A percentile compares a stretch with the other conserved stretches of the same genome.
Evolutionary conservation across 345 rosid genomes (phyloP).

Genomic region (Microthlaspi erraticum): DNA sequence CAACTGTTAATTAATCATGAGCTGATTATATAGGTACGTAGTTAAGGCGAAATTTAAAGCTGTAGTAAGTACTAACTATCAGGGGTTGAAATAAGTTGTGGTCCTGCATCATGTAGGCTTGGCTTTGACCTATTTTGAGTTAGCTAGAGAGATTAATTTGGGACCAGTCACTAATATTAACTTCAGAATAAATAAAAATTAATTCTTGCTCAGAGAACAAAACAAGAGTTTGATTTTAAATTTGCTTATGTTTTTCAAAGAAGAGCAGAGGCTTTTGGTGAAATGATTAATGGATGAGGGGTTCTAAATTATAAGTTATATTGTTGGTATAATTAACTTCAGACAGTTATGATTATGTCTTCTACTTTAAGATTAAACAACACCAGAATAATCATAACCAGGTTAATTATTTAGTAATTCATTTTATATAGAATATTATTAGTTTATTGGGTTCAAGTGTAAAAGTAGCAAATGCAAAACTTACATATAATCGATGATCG

Average conservation of each 20-base stretch:
- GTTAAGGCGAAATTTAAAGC: slow-evolving; percentile 5
- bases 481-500: too few relatives aligned
- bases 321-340: slow-evolving; percentile 25
- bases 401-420: too few relatives aligned
- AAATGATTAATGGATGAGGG: slow-evolving; percentile 43
- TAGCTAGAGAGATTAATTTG: neutral
- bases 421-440: too few relatives aligned
- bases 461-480: too few relatives aligned
- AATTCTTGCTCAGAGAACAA: slow-evolving; percentile 22
- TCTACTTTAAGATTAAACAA: slow-evolving; percentile 40
- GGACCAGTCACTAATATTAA: slow-evolving; percentile 27
- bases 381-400: slow-evolving; percentile 23
- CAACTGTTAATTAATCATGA: slow-evolving; percentile 31
- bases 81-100: slow-evolving; percentile 29
- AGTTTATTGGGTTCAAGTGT: too few relatives aligned
- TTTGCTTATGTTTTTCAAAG: slow-evolving; percentile 13
- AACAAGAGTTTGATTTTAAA: slow-evolving; percentile 35
- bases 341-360: slow-evolving; percentile 44
- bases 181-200: neutral
- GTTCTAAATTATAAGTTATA: slow-evolving; percentile 25
- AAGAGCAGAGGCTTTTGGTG: slow-evolving; percentile 28
- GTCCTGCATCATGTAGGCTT: slow-evolving; percentile 32
- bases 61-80: slow-evolving; percentile 4
- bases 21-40: slow-evolving; percentile 26
- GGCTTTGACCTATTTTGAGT: slow-evolving; percentile 16